phyloP scores from a whole-genome alignment of 139 green algal genomes.

The Chlamydomonas incerta region DNA sequence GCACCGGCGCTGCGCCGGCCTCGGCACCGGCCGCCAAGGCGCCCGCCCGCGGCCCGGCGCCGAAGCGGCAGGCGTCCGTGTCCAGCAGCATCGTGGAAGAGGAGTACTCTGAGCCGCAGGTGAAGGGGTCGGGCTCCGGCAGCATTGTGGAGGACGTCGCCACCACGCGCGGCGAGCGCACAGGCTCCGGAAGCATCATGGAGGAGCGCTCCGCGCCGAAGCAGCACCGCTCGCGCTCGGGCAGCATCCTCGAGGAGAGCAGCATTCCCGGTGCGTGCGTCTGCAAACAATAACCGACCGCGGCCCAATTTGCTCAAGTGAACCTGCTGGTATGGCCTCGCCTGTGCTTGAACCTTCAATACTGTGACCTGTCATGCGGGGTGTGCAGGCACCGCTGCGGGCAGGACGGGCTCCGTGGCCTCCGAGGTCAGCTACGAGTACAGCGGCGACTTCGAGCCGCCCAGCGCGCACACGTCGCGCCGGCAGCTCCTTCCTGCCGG shows the following conservation, averaged over 20 bases:
- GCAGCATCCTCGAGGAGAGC: not conserved
- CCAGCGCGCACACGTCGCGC: not conserved
- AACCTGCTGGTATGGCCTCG: too few species aligned
- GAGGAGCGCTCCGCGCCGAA: not conserved
- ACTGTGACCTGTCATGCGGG: too few species aligned
- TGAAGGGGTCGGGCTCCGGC: not conserved
- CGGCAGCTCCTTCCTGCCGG: not conserved
- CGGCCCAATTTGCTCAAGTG: too few species aligned
- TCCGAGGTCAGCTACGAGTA: conserved; percentile 16
- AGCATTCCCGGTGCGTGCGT: not conserved
- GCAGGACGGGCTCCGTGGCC: not conserved
- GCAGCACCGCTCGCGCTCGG: not conserved
- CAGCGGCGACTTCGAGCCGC: conserved; percentile 19
- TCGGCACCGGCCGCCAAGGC: not conserved
- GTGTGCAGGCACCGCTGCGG: too few species aligned
- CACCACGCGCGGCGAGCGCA: not conserved
- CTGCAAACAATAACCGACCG: too few species aligned
- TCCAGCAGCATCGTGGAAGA: not conserved
- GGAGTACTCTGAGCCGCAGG: not conserved
- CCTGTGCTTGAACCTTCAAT: too few species aligned
- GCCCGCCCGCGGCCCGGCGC: not conserved
- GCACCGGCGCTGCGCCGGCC: not conserved
- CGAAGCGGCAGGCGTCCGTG: not conserved
- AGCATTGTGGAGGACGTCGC: conserved; percentile 8
- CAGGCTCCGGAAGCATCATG: not conserved